Evolutionary conservation across 129 eudicot genomes (phyloP), one percentile per base, ranked within the genome.

Genomic region (Artemisia argyi): DNA sequence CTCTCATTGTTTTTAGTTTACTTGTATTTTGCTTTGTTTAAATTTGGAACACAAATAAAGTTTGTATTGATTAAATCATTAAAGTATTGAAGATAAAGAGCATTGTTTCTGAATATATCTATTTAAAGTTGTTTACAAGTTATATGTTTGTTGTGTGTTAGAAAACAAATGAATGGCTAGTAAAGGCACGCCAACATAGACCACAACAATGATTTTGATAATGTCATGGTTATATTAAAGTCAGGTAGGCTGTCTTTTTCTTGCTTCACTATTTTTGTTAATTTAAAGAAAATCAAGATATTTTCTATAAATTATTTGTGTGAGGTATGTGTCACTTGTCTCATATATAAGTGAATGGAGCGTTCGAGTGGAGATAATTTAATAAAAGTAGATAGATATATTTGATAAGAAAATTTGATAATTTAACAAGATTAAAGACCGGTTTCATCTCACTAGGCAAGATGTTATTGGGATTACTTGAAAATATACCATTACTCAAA

Each of bases 161-260:
- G 35, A 18, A 12, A 24, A 24, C 4, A 3, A 24, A 61, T 22
- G 14, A 69, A 28, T 28, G 65, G 60, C 30, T n/a, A 50, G 32
- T 50, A 28, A 51, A 62, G 50, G 54, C 35, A 63, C 71, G 44
- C 55, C 71, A 73, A 62, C 24, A 20, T 63, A 51, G 71, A 51
- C 63, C 78, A 63, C 7, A 63, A 20, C 5, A 42, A 30, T 3
- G 48, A 7, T 44, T 55, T 62, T 63, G 78, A 73, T 22, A 18
- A 73, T 50, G 63, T 18, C 61, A 16, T 63, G 30, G 71, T 7
- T 20, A 60, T 26, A 18, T 47, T 48, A 20, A 20, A 20, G 22
- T 20, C 22, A 46, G 49, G 76, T 61, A 42, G 69, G 32, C 49
- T n/a, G 61, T 62, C 71, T 28, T 54, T 61, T 60, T 51, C 58